A percentile compares a stretch with the other conserved stretches of the same genome.
These are phyloP conservation scores for Debaryomyces prosopidis DNA, from an alignment of 805 yeast species.

Conservation along the genomic window DNA sequence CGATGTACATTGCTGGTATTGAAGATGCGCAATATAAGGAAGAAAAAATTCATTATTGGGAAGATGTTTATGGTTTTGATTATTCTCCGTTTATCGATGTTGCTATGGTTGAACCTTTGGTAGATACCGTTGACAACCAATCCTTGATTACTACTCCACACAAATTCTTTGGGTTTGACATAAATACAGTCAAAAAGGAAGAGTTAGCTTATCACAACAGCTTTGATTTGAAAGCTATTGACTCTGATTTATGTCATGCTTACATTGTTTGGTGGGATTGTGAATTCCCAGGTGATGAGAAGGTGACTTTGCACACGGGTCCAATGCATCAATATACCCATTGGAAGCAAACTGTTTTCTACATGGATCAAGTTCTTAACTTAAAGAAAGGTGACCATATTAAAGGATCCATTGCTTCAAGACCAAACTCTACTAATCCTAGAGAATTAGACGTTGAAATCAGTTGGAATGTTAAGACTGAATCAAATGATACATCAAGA, in stretches of 20 bases:
- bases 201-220: constrained; percentile 73
- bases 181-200: constrained; percentile 82
- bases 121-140: constrained; percentile 84
- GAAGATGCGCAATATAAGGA: constrained; percentile 92
- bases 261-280: constrained; percentile 93
- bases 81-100: constrained; percentile 85
- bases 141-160: constrained; percentile 72
- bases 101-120: constrained; percentile 92
- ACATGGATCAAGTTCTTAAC: constrained; percentile 77
- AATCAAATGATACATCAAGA: constrained; percentile 49
- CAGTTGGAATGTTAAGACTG: constrained; percentile 51
- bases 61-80: constrained; percentile 95
- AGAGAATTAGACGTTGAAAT: constrained; percentile 87
- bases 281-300: constrained; percentile 73
- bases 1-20: constrained; percentile 85
- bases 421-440: constrained; percentile 78
- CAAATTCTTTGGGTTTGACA: constrained; percentile 77
- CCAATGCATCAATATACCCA: constrained; percentile 94
- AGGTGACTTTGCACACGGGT: constrained; percentile 84
- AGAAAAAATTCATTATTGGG: constrained; percentile 93
- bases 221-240: constrained; percentile 72
- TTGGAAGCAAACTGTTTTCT: constrained; percentile 98
- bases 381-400: constrained; percentile 74
- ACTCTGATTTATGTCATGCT: constrained; percentile 85
- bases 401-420: constrained; percentile 67